Evolutionary conservation across 306 rosid species (phyloP).

Genomic region (Castanopsis chinensis): DNA sequence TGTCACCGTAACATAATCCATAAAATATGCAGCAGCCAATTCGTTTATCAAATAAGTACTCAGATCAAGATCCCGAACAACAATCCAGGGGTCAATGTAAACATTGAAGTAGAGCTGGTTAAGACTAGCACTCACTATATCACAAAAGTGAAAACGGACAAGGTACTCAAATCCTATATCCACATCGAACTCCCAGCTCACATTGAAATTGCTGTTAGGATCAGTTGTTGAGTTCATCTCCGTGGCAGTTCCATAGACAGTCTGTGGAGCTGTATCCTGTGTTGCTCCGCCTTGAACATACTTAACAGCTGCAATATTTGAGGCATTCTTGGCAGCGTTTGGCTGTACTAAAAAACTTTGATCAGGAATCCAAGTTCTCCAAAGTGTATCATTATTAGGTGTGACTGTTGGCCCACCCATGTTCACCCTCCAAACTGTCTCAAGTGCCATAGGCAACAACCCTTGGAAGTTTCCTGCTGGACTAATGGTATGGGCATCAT

Average conservation of each 20-base stretch:
- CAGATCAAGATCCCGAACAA: constrained; percentile 52
- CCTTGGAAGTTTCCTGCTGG: constrained; percentile 37
- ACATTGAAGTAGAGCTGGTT: constrained; percentile 72
- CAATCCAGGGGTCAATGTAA: constrained; percentile 52
- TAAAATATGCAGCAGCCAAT: constrained; percentile 54
- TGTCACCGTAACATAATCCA: constrained; percentile 51
- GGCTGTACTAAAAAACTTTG: constrained; percentile 34
- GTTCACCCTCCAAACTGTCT: constrained; percentile 83
- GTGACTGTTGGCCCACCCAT: constrained; percentile 87
- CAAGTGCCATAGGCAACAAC: constrained; percentile 47
- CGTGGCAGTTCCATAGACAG: constrained; percentile 75
- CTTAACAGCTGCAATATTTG: constrained; percentile 54
- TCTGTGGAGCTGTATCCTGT: constrained; percentile 52
- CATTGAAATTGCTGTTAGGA: constrained; percentile 65
- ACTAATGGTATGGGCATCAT: constrained; percentile 31
- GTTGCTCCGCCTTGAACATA: constrained; percentile 51
- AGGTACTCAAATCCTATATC: constrained; percentile 77
- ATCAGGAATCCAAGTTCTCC: constrained; percentile 79
- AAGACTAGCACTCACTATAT: constrained; percentile 53
- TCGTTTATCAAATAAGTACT: background rate
- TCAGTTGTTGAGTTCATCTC: constrained; percentile 44
- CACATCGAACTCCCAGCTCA: constrained; percentile 73
- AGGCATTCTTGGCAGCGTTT: constrained; percentile 34
- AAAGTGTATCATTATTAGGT: constrained; percentile 53
- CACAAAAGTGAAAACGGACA: constrained; percentile 85